phyloP scores from a whole-genome alignment of 768 basidiomycete genomes.

The Serendipita sp. region DNA sequence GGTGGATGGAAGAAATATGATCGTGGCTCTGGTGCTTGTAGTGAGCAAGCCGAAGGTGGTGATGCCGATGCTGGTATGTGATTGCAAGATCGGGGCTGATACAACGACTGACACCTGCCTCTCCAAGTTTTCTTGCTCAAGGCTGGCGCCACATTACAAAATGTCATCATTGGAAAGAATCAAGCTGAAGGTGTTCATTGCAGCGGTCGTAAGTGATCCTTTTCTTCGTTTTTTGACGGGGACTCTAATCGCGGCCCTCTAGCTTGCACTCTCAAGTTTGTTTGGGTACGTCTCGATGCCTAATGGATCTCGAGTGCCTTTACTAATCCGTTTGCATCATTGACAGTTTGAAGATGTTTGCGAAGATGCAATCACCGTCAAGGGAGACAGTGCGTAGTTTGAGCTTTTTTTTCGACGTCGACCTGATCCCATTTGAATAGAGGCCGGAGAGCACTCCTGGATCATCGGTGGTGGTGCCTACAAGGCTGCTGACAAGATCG shows the following conservation, averaged over 20 bases:
- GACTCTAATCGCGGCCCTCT: not conserved
- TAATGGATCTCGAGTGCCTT: too few species aligned
- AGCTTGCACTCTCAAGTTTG: conserved; percentile 4
- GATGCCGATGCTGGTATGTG: conserved; percentile 21
- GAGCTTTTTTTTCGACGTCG: not conserved
- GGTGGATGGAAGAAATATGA: conserved; percentile 13
- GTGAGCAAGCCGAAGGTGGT: conserved; percentile 24
- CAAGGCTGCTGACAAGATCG: conserved; percentile 2
- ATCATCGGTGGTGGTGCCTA: not conserved
- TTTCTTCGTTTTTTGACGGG: not conserved
- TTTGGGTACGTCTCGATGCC: conserved; percentile 4
- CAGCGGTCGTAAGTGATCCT: conserved; percentile 13
- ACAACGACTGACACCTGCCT: not conserved
- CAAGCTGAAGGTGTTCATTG: conserved; percentile 29
- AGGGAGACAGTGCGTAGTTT: conserved; percentile 9
- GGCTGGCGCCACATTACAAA: conserved; percentile 26
- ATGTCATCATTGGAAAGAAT: conserved; percentile 26
- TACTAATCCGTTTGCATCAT: too few species aligned
- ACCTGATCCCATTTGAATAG: not conserved
- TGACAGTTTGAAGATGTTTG: conserved; percentile 19
- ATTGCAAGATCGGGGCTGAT: not conserved
- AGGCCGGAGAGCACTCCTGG: not conserved
- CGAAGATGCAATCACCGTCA: conserved; percentile 28
- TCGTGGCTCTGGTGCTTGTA: conserved; percentile 27
- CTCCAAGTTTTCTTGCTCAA: conserved; percentile 23